These are phyloP conservation scores for Fonsecaea monophora DNA, from an alignment of 2,329 filamentous ascomycete species.

Conservation along the genomic window DNA sequence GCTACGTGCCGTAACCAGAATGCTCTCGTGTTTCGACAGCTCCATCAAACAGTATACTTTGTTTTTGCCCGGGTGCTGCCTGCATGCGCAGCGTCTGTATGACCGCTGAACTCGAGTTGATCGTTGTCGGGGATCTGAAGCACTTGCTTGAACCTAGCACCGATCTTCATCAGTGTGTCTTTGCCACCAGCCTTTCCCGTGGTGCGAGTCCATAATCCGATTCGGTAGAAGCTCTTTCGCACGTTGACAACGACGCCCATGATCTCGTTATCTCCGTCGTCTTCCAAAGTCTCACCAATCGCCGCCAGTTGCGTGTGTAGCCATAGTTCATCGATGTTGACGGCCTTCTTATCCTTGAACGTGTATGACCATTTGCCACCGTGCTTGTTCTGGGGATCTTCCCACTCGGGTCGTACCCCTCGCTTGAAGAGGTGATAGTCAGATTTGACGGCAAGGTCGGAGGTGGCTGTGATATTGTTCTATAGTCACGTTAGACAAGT, in stretches of 20 bases:
- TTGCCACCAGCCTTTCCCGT: constrained; percentile 89
- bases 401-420: constrained; percentile 96
- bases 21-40: neutral
- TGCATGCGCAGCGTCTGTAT: constrained; percentile 90
- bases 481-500: constrained; percentile 49
- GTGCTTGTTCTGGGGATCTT: constrained; percentile 98
- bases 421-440: constrained; percentile 99
- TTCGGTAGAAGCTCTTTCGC: constrained; percentile 95
- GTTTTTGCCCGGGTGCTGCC: constrained; percentile 96
- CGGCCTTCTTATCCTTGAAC: constrained; percentile 92
- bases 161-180: constrained; percentile 83
- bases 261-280: constrained; percentile 90
- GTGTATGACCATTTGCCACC: constrained; percentile 98
- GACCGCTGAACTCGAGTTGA: constrained; percentile 90
- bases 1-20: constrained; percentile 19
- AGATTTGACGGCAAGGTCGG: constrained; percentile 94
- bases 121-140: constrained; percentile 79
- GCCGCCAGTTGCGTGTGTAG: constrained; percentile 95
- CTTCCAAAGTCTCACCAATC: constrained; percentile 96
- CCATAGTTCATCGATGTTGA: constrained; percentile 95
- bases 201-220: constrained; percentile 96
- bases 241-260: constrained; percentile 99
- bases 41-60: constrained; percentile 79
- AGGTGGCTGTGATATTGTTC: constrained; percentile 99
- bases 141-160: constrained; percentile 89